A percentile compares a stretch with the other conserved stretches of the same genome.
Conservation (phyloP, 192 early-diverging fungal species). For the Backusella psychrophila region DNA sequence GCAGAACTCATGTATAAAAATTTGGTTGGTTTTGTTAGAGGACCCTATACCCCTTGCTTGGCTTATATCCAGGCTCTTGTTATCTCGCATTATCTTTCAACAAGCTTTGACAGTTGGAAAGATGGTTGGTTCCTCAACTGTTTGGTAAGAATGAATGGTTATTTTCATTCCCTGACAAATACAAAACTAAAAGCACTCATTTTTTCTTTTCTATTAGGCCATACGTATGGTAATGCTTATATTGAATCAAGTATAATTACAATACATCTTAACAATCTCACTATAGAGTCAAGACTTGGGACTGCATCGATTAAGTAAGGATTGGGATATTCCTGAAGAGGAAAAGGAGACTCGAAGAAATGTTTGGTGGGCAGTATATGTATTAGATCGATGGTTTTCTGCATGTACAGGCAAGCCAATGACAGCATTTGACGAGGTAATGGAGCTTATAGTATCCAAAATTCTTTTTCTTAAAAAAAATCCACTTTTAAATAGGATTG, state of each 20-base stretch:
- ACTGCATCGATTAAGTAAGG: conserved; percentile 62
- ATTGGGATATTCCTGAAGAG: conserved; percentile 48
- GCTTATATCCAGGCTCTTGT: conserved; percentile 27
- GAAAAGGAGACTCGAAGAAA: conserved; percentile 65
- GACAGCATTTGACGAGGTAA: conserved; percentile 38
- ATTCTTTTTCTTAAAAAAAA: background rate
- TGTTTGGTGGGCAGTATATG: conserved; percentile 75
- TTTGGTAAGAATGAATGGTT: conserved; percentile 1
- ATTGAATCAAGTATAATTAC: background rate
- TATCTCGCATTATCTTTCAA: conserved; percentile 24
- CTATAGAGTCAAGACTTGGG: conserved; percentile 69
- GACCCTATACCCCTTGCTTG: conserved; percentile 21
- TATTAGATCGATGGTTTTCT: conserved; percentile 65
- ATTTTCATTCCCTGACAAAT: background rate
- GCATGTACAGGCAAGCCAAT: conserved; percentile 59
- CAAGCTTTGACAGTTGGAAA: conserved; percentile 18
- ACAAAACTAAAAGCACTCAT: background rate
- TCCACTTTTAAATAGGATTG: conserved; percentile 7
- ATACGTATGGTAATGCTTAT: conserved; percentile 43
- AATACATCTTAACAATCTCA: background rate
- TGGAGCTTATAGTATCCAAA: background rate
- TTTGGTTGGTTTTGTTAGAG: conserved; percentile 11
- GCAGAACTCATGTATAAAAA: conserved; percentile 26
- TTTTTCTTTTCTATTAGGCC: conserved; percentile 32
- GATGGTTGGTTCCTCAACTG: conserved; percentile 24